Evolutionary conservation across 2,329 filamentous ascomycete genomes (phyloP).

Genomic region (Macrophomina phaseolina): DNA sequence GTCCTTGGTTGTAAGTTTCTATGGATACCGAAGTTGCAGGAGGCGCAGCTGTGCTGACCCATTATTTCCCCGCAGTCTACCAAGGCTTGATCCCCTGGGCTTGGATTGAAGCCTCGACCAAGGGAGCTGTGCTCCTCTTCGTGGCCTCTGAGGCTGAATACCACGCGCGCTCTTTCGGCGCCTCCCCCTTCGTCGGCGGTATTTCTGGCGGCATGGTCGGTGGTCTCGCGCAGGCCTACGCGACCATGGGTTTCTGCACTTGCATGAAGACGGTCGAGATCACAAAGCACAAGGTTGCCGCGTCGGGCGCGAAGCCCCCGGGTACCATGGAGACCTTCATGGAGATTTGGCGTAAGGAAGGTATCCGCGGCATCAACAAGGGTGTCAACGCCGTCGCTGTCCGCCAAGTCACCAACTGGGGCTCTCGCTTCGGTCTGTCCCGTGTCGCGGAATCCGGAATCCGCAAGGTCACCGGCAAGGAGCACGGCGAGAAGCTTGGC

Average conservation of each 20-base stretch:
- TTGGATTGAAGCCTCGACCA: constrained; percentile 99
- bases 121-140: constrained; percentile 98
- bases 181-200: constrained; percentile 83
- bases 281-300: constrained; percentile 94
- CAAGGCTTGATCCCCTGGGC: constrained; percentile 99
- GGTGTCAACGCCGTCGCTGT: constrained; percentile 99
- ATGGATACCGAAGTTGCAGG: too few species aligned
- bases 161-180: constrained; percentile 83
- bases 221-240: constrained; percentile 96
- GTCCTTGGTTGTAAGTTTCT: constrained; percentile 84
- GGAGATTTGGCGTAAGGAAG: constrained; percentile 94
- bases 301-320: constrained; percentile 80
- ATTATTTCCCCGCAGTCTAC: constrained; percentile 72
- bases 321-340: constrained; percentile 95
- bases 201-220: constrained; percentile 91
- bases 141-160: constrained; percentile 98
- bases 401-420: constrained; percentile 99
- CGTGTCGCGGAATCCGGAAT: constrained; percentile 91
- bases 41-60: constrained; percentile 4
- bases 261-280: constrained; percentile 99
- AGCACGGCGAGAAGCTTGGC: constrained; percentile 76
- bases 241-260: constrained; percentile 99
- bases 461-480: constrained; percentile 77
- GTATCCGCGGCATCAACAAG: constrained; percentile 95
- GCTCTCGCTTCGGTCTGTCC: constrained; percentile 90